Evolutionary conservation across 352 stramenopile species (phyloP).

Genomic region (Pythium aquatile): DNA sequence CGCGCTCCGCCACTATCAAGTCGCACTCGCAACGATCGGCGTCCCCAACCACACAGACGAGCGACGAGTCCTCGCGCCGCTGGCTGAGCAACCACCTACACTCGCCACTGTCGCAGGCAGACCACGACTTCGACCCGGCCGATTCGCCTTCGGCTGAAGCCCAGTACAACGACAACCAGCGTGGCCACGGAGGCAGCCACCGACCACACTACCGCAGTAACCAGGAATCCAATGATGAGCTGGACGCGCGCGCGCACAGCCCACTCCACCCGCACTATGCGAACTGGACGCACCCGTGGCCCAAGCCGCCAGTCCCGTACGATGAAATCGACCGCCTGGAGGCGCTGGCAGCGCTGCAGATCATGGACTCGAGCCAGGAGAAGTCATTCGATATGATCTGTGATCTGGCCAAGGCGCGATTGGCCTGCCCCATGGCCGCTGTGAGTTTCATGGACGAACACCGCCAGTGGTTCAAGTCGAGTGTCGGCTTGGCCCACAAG

Average conservation of each 20-base stretch:
- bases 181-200: conserved; percentile 14
- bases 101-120: conserved; percentile 49
- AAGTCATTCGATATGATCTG: conserved; percentile 79
- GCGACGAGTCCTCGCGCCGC: conserved; percentile 39
- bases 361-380: conserved; percentile 63
- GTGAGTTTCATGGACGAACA: conserved; percentile 81
- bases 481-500: conserved; percentile 64
- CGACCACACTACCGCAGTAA: conserved; percentile 24
- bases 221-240: conserved; percentile 29
- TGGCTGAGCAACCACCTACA: conserved; percentile 67
- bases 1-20: conserved; percentile 14
- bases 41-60: conserved; percentile 30
- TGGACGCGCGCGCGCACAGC: conserved; percentile 23
- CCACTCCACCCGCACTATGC: conserved; percentile 23
- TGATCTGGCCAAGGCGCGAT: conserved; percentile 60
- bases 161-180: conserved; percentile 31
- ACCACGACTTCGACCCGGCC: conserved; percentile 40
- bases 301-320: conserved; percentile 50
- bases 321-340: conserved; percentile 58
- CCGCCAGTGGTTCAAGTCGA: conserved; percentile 81
- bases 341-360: conserved; percentile 44
- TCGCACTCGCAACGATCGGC: conserved; percentile 19
- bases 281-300: conserved; percentile 68
- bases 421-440: conserved; percentile 72
- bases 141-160: conserved; percentile 22